Base-by-base conservation (phyloP, 2,329 filamentous ascomycete genomes). In the Exophiala oligosperma region DNA sequence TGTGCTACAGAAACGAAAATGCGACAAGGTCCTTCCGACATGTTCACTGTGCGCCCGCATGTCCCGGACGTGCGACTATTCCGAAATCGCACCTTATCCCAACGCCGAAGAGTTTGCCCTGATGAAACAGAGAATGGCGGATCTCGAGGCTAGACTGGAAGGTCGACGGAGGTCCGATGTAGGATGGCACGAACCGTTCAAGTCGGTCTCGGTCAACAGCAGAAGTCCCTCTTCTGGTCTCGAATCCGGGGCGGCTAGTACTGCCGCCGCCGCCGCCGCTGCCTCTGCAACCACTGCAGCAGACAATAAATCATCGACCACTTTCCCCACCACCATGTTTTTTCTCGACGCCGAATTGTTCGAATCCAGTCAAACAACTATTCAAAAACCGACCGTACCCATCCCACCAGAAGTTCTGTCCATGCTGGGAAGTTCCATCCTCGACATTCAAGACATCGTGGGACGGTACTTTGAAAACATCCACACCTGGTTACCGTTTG, bases 21-120 rank as follows among this genome's bases (percentile, higher is more conserved):
- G 81, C 66, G 76, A 80, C 72, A 83, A 82, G 68, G 65, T 63
- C 3, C 63, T 82, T 1, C 81, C 81, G 12, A 66, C 70, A 14
- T 83, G 81, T 66, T 69, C 72, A 2, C 71, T 82, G 3, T 83
- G 81, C 67, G 64, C 64, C 21, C 71, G 77, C 23, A 62, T 68
- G 61, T 54, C 52, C 23, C 58, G 66, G 24, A n/a, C 54, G 7
- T 68, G 66, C 54, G 60, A 65, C 40, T 68, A 68, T 43, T 61
- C 57, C 3, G 65, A 67, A 11, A 54, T n/a, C 26, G 57, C 26
- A 26, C 49, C 52, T 2, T 53, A 50, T 26, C 62, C 64, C 4
- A 59, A 43, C 47, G 52, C 62, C 7, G 65, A 67, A 26, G 60
- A 64, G 44, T 62, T 63, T 37, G 57, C 59, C 1, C 32, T 47